Evolutionary conservation across 2,329 filamentous ascomycete genomes (phyloP), one percentile per base, ranked within the genome.

Genomic region (Paracorniculantispora psalliotae): DNA sequence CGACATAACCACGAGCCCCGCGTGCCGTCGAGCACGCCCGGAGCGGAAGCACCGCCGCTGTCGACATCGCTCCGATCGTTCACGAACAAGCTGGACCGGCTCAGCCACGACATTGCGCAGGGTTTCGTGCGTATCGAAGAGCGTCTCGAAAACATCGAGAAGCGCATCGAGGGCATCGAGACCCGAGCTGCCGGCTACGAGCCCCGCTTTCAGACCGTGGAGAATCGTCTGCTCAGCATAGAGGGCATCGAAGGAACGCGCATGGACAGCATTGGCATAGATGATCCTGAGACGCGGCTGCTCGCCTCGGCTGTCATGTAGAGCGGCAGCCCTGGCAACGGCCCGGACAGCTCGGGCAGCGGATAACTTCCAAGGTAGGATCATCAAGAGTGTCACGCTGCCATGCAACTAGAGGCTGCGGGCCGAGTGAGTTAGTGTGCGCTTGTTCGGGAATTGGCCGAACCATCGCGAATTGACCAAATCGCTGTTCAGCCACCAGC

Each of bases 1-100:
- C 76, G 81, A 15, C 83, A 86, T 67, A 86, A 86, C 68, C 83
- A 86, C 67, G 83, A 85, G 64, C 79, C 83, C 33, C 80, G 83
- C 61, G 72, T 83, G 52, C 76, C 81, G 9, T 78, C 81, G 19
- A 80, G 79, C 37, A 76, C 77, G 1, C 78, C 81, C 1, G 81
- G 81, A 26, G 79, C 83, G 61, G 82, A 85, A 67, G 82, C 81
- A 66, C 80, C 81, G 4, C 81, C 82, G 1, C 73, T 84, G 60
- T 79, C 80, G 2, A 83, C 84, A 65, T 82, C 77, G 53, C 78
- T 86, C 37, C 78, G 83, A 50, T 83, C 78, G 49, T 75, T 85
- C 48, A 81, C 77, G 7, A 83, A 84, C 67, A 85, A 85, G 72
- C 72, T 86, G 28, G 83, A 86, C 62, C 80, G 83, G 30, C 74